Conservation (phyloP, 2,329 filamentous ascomycete species). For the Calonectria pauciramosa region DNA sequence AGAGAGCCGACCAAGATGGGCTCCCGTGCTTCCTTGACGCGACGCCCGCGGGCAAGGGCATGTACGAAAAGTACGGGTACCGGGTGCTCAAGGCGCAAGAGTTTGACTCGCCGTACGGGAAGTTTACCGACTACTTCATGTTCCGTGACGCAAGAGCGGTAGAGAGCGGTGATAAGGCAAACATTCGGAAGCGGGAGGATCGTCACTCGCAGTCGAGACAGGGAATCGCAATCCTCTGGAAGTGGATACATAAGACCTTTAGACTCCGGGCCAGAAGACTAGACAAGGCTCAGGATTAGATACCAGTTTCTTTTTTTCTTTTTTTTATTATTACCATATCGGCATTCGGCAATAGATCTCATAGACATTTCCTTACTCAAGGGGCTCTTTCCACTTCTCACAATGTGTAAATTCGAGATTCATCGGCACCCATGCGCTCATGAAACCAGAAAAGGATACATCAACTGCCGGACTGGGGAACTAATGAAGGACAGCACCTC, state of each 20-base stretch:
- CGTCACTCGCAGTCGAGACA: neutral
- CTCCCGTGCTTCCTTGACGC: slow-evolving; percentile 64
- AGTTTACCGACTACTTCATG: slow-evolving; percentile 54
- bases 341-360: neutral
- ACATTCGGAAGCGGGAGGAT: neutral
- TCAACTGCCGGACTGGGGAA: slow-evolving; percentile 32
- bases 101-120: slow-evolving; percentile 50
- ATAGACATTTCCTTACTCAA: neutral
- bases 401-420: slow-evolving; percentile 41
- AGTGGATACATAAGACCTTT: neutral
- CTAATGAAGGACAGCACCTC: slow-evolving; percentile 33
- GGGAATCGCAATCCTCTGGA: neutral
- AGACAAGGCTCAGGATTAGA: neutral
- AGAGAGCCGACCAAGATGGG: slow-evolving; percentile 58
- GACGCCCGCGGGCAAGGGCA: slow-evolving; percentile 59
- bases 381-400: neutral
- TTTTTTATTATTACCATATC: neutral
- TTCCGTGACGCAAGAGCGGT: slow-evolving; percentile 41
- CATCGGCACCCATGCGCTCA: slow-evolving; percentile 35
- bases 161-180: slow-evolving; percentile 13
- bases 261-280: too few relatives aligned
- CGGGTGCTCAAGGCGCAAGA: slow-evolving; percentile 51
- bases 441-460: slow-evolving; percentile 35
- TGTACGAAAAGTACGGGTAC: slow-evolving; percentile 66
- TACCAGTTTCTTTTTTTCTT: neutral